Conservation (phyloP, 768 basidiomycete genomes). For the Nevesoporus exiguus region DNA sequence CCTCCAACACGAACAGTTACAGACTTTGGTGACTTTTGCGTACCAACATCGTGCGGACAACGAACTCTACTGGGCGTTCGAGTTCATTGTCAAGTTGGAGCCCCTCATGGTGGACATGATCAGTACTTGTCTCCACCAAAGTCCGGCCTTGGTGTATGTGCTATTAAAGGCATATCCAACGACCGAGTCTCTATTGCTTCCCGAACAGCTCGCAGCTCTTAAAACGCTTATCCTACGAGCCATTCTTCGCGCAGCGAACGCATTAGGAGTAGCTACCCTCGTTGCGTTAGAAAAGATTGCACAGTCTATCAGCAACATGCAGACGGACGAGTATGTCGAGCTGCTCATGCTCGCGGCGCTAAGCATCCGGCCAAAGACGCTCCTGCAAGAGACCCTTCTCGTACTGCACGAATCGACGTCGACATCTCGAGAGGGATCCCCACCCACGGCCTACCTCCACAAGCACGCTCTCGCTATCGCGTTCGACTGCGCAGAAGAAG, state of each 20-base stretch:
- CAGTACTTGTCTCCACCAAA: constrained; percentile 42
- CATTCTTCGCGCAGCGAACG: constrained; percentile 54
- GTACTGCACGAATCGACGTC: constrained; percentile 51
- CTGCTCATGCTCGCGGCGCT: constrained; percentile 49
- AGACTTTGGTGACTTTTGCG: constrained; percentile 21
- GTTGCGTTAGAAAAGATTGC: constrained; percentile 57
- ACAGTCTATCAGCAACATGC: constrained; percentile 39
- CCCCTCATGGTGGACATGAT: constrained; percentile 32
- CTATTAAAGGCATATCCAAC: constrained; percentile 49
- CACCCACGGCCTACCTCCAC: constrained; percentile 43
- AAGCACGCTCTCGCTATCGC: constrained; percentile 55
- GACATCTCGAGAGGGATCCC: constrained; percentile 18
- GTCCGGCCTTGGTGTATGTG: constrained; percentile 53
- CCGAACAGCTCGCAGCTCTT: constrained; percentile 28
- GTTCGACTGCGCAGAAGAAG: constrained; percentile 66
- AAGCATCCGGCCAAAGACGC: constrained; percentile 47
- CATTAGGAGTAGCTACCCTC: constrained; percentile 51
- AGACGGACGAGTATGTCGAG: constrained; percentile 45
- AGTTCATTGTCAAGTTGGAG: constrained; percentile 29
- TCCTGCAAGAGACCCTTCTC: constrained; percentile 58
- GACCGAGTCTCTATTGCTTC: constrained; percentile 34
- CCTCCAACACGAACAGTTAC: constrained; percentile 19
- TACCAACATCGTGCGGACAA: constrained; percentile 52
- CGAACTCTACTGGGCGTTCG: constrained; percentile 52
- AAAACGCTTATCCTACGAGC: constrained; percentile 39